phyloP scores from a whole-genome alignment of 805 yeast species.

The Zygotorulaspora florentina region DNA sequence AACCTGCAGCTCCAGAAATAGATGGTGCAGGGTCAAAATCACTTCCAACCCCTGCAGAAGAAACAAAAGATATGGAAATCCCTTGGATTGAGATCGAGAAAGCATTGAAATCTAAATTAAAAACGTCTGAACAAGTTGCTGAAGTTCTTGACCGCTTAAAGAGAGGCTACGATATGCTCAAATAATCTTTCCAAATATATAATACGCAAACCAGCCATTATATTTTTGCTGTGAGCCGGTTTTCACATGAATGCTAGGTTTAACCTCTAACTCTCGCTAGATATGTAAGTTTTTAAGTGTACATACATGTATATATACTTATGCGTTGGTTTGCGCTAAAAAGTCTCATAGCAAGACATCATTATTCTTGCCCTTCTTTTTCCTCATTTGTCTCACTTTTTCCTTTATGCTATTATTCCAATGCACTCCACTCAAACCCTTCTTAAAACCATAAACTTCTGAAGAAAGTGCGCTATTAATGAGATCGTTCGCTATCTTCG shows the following conservation, averaged over 20 bases:
- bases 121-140: constrained; percentile 31
- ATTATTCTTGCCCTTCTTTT: constrained; percentile 20
- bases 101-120: constrained; percentile 35
- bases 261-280: not conserved
- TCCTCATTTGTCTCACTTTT: constrained; percentile 45
- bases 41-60: constrained; percentile 5
- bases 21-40: constrained; percentile 1
- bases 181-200: constrained; percentile 11
- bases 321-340: not conserved
- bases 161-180: constrained; percentile 39
- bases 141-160: constrained; percentile 35
- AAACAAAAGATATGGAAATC: constrained; percentile 11
- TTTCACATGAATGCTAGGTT: too few relatives aligned
- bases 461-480: constrained; percentile 36
- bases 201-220: too few relatives aligned
- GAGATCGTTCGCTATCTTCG: constrained; percentile 22
- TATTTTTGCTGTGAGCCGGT: too few relatives aligned
- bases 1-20: constrained; percentile 8
- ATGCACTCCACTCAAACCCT: constrained; percentile 47
- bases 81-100: constrained; percentile 46
- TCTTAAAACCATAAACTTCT: constrained; percentile 42
- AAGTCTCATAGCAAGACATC: not conserved
- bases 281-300: not conserved
- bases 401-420: constrained; percentile 60
- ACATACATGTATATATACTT: not conserved